phyloP scores from a whole-genome alignment of 1,139 yeast species.

The Blastobotrys illinoisensis region DNA sequence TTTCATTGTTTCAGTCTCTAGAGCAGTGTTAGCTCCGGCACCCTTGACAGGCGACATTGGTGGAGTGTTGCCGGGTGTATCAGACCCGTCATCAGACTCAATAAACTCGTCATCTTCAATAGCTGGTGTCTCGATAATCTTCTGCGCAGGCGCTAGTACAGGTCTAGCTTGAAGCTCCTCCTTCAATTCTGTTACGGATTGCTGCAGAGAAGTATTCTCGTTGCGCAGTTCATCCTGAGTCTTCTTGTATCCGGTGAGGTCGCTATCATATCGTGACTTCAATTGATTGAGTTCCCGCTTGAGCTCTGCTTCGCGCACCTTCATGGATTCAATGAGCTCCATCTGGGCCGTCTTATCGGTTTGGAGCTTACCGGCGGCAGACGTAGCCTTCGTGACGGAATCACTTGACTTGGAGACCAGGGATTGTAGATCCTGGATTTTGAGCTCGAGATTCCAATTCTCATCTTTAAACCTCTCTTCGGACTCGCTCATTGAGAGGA shows the following conservation, averaged over 20 bases:
- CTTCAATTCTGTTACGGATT: conserved; percentile 11
- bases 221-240: conserved; percentile 22
- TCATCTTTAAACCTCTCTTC: conserved; percentile 57
- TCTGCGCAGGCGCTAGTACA: not conserved
- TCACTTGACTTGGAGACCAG: conserved; percentile 32
- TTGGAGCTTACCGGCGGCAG: conserved; percentile 25
- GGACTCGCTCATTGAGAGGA: conserved; percentile 32
- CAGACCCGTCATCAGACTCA: conserved; percentile 26
- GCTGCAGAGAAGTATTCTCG: conserved; percentile 24
- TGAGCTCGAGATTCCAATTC: conserved; percentile 73
- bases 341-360: conserved; percentile 27
- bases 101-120: conserved; percentile 13
- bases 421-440: conserved; percentile 47
- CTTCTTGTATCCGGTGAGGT: conserved; percentile 13
- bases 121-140: conserved; percentile 2
- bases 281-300: conserved; percentile 24
- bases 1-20: conserved; percentile 64
- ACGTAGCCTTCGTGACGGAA: conserved; percentile 24
- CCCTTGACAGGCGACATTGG: conserved; percentile 40
- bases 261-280: conserved; percentile 22
- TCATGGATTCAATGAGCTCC: conserved; percentile 30
- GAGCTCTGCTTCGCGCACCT: conserved; percentile 27
- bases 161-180: conserved; percentile 17
- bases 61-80: conserved; percentile 34
- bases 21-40: conserved; percentile 46